These are phyloP conservation scores for Lactifluus subvellereus DNA, from an alignment of 768 basidiomycete genomes.

Conservation along the genomic window DNA sequence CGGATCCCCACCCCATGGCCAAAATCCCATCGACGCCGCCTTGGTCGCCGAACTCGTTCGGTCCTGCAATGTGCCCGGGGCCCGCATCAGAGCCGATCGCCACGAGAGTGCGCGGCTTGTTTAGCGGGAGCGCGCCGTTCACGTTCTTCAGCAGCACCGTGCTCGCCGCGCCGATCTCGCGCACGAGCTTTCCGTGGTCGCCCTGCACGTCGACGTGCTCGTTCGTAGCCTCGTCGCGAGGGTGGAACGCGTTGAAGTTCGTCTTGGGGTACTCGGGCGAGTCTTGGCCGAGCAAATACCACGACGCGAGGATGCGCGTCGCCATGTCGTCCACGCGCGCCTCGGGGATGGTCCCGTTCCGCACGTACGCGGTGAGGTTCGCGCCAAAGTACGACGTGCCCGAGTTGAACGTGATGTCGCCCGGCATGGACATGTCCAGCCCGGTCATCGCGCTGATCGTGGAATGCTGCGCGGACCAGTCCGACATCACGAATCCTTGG, in stretches of 20 bases:
- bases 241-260: slow-evolving; percentile 66
- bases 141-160: slow-evolving; percentile 75
- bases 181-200: slow-evolving; percentile 61
- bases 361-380: slow-evolving; percentile 61
- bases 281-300: slow-evolving; percentile 66
- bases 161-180: slow-evolving; percentile 67
- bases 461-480: slow-evolving; percentile 63
- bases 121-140: slow-evolving; percentile 49
- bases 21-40: slow-evolving; percentile 53
- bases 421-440: slow-evolving; percentile 64
- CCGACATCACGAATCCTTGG: slow-evolving; percentile 73
- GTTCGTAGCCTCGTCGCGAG: slow-evolving; percentile 48
- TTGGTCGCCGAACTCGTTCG: slow-evolving; percentile 44
- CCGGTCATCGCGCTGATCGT: slow-evolving; percentile 57
- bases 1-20: slow-evolving; percentile 92
- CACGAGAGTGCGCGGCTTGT: slow-evolving; percentile 52
- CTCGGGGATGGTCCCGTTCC: slow-evolving; percentile 64
- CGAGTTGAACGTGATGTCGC: slow-evolving; percentile 43
- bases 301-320: slow-evolving; percentile 66
- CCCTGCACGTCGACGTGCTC: slow-evolving; percentile 61
- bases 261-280: slow-evolving; percentile 50
- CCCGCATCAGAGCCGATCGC: slow-evolving; percentile 55
- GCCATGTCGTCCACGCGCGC: slow-evolving; percentile 76
- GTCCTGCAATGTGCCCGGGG: slow-evolving; percentile 36
- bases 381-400: slow-evolving; percentile 54